These are phyloP conservation scores for Sophora flavescens DNA, from an alignment of 306 rosid genomes.

Conservation along the genomic window DNA sequence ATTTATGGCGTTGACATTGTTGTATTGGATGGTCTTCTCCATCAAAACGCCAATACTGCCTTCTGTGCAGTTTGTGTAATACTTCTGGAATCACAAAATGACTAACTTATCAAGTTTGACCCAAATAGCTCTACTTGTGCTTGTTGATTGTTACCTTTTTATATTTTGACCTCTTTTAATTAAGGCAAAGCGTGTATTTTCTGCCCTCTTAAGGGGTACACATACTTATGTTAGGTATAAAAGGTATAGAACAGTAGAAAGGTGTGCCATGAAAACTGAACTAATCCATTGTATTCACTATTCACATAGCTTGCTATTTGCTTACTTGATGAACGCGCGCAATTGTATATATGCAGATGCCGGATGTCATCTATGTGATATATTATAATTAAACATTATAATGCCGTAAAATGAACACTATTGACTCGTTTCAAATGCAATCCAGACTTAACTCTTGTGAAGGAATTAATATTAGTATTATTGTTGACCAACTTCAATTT, in stretches of 20 bases:
- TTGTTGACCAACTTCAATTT: too few relatives aligned
- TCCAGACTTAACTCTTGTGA: too few relatives aligned
- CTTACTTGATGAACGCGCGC: constrained; percentile 18
- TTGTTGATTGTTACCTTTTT: constrained; percentile 30
- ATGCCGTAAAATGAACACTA: constrained; percentile 18
- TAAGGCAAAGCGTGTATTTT: constrained; percentile 54
- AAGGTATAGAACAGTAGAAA: constrained; percentile 40
- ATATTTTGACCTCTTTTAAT: constrained; percentile 60
- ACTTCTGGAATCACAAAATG: constrained; percentile 6
- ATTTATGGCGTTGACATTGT: constrained; percentile 62
- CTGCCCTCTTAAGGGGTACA: constrained; percentile 39
- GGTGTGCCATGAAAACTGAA: constrained; percentile 46
- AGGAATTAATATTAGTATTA: too few relatives aligned
- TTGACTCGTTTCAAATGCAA: constrained; percentile 17
- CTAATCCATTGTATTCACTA: constrained; percentile 56
- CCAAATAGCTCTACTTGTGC: constrained; percentile 49
- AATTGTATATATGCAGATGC: background rate
- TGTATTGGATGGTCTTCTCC: constrained; percentile 46
- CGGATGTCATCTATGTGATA: constrained; percentile 25
- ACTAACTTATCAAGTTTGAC: constrained; percentile 57
- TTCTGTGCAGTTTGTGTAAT: background rate
- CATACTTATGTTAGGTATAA: constrained; percentile 60
- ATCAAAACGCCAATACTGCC: constrained; percentile 12
- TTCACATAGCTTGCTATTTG: constrained; percentile 25
- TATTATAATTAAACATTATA: background rate